Evolutionary conservation across 441 rosid genomes (phyloP), one percentile per base, ranked within the genome.

Genomic region (California macrophylla): DNA sequence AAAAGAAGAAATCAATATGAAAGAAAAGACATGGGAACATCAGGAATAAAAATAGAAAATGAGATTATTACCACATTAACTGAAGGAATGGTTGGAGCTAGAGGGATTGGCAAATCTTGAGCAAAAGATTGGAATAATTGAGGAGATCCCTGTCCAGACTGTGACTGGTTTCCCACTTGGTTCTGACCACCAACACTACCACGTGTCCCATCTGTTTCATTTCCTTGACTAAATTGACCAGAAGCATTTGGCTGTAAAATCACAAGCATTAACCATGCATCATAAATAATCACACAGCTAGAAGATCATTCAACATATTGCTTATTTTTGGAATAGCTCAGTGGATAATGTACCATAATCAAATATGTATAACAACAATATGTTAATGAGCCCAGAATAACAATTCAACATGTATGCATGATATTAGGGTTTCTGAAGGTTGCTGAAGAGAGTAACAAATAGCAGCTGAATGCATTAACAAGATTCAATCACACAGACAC

Each of bases 31-130:
- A 64, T 40, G 67, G 20, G 9, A 52, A 67, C 29, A 64, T 58
- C 32, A 68, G 66, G 64, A 24, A 45, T 25, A 67, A 70, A 52
- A 23, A 67, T 7, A 60, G 9, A 47, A 68, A 15, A 21, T 66
- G 15, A 63, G 23, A 50, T 36, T 68, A 66, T 16, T 80, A 95
- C 98, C 86, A 64, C 71, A 65, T 76, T 76, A 76, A 95, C 74
- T 64, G 97, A 79, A 77, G 99, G 98, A 79, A 87, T 26, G 50
- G 89, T 82, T 58, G 87, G 80, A 66, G 86, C 73, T 23, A 81
- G 18, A 64, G 99, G 96, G 74, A 89, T 76, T 79, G 89, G 98
- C 72, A 87, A 72, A 64, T 78, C 84, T 68, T 82, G 96, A 68
- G 93, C 86, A 50, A 79, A 67, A 2, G 83, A 76, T 75, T 84